These are phyloP conservation scores for Phaeosphaeriaceae sp. DNA, from an alignment of 2,329 filamentous ascomycete genomes.

Conservation along the genomic window DNA sequence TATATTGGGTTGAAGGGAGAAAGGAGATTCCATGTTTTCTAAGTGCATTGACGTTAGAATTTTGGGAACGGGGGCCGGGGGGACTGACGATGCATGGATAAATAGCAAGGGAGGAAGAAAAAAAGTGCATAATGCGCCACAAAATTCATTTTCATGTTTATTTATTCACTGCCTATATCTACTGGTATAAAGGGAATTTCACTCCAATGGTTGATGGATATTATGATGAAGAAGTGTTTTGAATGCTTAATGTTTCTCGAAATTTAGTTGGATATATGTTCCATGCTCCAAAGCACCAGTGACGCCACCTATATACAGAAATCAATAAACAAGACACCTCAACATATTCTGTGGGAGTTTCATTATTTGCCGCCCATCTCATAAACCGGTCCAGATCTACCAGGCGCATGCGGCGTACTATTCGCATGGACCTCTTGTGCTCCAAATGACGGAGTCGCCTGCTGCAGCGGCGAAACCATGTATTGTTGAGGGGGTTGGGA, in stretches of 20 bases:
- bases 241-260: too few relatives aligned
- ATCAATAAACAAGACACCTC: neutral
- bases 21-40: slow-evolving; percentile 94
- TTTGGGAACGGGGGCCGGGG: slow-evolving; percentile 72
- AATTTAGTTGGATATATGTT: too few relatives aligned
- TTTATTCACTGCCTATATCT: too few relatives aligned
- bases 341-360: neutral
- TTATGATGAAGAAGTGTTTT: too few relatives aligned
- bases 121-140: neutral
- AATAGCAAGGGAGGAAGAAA: neutral
- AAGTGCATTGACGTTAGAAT: slow-evolving; percentile 88
- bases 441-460: slow-evolving; percentile 9
- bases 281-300: too few relatives aligned
- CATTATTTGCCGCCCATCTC: slow-evolving; percentile 19
- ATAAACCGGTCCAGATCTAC: slow-evolving; percentile 15
- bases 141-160: neutral
- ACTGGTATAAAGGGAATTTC: too few relatives aligned
- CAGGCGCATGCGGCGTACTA: slow-evolving; percentile 14
- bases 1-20: slow-evolving; percentile 94
- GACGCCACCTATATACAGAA: neutral
- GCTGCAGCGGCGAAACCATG: slow-evolving; percentile 4
- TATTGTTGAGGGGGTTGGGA: neutral
- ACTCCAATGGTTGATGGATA: too few relatives aligned
- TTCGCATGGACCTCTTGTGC: slow-evolving; percentile 29
- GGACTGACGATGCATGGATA: slow-evolving; percentile 28